A percentile compares a stretch with the other conserved stretches of the same genome.
phyloP scores from a whole-genome alignment of 306 rosid genomes.

The Argentina anserina region DNA sequence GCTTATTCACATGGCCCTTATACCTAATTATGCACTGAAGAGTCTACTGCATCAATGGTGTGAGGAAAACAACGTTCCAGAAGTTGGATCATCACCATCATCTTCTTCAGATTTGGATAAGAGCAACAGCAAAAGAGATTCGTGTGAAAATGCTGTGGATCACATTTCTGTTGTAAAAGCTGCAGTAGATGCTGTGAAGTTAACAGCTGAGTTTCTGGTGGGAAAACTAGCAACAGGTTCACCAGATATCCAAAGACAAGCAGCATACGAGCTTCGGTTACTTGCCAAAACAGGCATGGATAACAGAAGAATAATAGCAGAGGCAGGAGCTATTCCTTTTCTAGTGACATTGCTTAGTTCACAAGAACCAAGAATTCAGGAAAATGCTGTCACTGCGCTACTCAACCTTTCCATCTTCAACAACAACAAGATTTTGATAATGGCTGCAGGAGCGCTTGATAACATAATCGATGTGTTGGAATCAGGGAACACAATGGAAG shows the following conservation, averaged over 20 bases:
- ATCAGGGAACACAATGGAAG: conserved; percentile 75
- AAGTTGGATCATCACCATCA: conserved; percentile 29
- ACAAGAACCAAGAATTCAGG: conserved; percentile 79
- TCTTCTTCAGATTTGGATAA: conserved; percentile 33
- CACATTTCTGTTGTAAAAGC: conserved; percentile 68
- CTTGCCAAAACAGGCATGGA: conserved; percentile 82
- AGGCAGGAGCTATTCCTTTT: conserved; percentile 94
- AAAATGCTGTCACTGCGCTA: conserved; percentile 76
- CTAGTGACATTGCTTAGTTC: conserved; percentile 61
- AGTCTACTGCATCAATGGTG: conserved; percentile 85
- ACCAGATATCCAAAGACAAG: conserved; percentile 71
- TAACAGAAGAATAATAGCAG: conserved; percentile 69
- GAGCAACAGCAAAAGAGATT: conserved; percentile 36
- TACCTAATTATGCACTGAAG: conserved; percentile 84
- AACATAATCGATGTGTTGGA: conserved; percentile 65
- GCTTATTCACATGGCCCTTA: conserved; percentile 83
- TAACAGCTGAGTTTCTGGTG: conserved; percentile 87
- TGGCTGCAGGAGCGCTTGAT: conserved; percentile 84
- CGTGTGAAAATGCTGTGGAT: conserved; percentile 40
- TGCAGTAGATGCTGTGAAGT: conserved; percentile 73
- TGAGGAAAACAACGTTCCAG: conserved; percentile 49
- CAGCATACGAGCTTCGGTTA: conserved; percentile 81
- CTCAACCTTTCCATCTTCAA: conserved; percentile 80
- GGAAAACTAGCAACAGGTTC: conserved; percentile 97
- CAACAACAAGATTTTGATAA: conserved; percentile 76